Evolutionary conservation across 1,139 yeast genomes (phyloP).

Genomic region (Pichia sp.): DNA sequence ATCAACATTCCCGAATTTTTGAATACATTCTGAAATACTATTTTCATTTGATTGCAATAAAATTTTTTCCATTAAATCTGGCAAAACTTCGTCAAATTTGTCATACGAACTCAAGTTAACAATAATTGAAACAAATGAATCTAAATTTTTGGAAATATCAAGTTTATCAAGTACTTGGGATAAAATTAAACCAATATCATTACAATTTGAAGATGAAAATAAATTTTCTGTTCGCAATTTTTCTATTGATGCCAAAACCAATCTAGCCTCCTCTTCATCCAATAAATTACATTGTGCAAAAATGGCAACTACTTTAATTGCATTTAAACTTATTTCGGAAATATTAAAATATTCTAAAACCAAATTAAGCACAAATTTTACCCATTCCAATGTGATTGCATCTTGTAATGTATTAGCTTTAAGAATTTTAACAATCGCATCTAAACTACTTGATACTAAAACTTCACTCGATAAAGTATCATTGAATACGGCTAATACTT

Average conservation of each 20-base stretch:
- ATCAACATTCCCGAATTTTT: conserved; percentile 16
- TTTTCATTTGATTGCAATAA: conserved; percentile 12
- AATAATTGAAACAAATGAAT: conserved; percentile 10
- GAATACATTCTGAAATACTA: conserved; percentile 11
- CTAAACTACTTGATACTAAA: conserved; percentile 11
- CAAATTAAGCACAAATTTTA: conserved; percentile 13
- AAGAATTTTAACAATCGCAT: conserved; percentile 18
- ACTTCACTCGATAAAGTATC: conserved; percentile 11
- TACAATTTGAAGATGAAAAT: conserved; percentile 13
- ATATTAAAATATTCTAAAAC: conserved; percentile 19
- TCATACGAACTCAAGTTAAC: conserved; percentile 8
- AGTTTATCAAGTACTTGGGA: conserved; percentile 3
- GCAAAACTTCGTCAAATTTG: conserved; percentile 18
- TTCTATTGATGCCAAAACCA: conserved; percentile 8
- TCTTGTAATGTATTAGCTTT: conserved; percentile 6
- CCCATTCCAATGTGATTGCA: conserved; percentile 16
- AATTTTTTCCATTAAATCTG: conserved; percentile 16
- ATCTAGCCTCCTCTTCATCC: conserved; percentile 9
- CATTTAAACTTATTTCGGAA: conserved; percentile 18
- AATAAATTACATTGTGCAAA: conserved; percentile 10
- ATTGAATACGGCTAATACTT: conserved; percentile 18
- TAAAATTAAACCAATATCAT: conserved; percentile 13
- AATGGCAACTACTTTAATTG: conserved; percentile 17
- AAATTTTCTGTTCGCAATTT: conserved; percentile 11
- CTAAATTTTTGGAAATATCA: conserved; percentile 5